Evolutionary conservation across 768 basidiomycete species (phyloP), one percentile per base, ranked within the genome.

Genomic region (Pleurotus giganteus): DNA sequence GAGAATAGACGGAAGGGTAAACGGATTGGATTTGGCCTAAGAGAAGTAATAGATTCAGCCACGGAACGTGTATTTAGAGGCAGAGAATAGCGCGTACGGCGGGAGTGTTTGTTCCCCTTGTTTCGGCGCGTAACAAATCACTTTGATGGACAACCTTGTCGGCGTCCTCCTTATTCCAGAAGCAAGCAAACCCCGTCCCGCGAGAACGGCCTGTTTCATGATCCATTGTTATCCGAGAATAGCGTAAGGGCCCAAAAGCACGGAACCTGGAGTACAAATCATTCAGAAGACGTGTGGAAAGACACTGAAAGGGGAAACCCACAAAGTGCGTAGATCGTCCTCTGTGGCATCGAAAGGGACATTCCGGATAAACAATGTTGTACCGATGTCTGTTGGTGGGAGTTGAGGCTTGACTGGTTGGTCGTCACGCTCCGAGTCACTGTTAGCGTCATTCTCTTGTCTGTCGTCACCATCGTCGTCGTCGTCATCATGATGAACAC

Each of bases 161-260:
- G 13, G 95, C 95, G 59, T 95, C 89, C 59, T 85, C 89, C 57
- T 81, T 84, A 55, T 95, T 92, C 94, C 96, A 98, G 72, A 96
- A 98, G 67, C 94, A 98, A 2, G 88, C 94, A 65, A 99, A 99
- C 2, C 94, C 97, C 4, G 94, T 96, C 23, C 97, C 97, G 43
- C 94, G 80, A 21, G 96, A 94, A 43, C 94, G 86, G 15, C 88
- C 91, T 1, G 88, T 93, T 1, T 77, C 83, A 5, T 74, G 77
- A 61, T 98, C 97, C 69, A 94, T 74, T 0, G 95, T 89, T 49
- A 98, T 90, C 19, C 92, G 85, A 3, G 91, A 94, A 66, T 98
- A 99, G 21, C 94, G 89, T 15, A 99, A 75, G 4, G 93, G 87
- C 0, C 97, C 97, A 66, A 95, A 98, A 1, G 85, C 72, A 21